A percentile compares a stretch with the other conserved stretches of the same genome.
These are phyloP conservation scores for Pulveroboletus sp. DNA, from an alignment of 768 basidiomycete genomes.

Conservation along the genomic window DNA sequence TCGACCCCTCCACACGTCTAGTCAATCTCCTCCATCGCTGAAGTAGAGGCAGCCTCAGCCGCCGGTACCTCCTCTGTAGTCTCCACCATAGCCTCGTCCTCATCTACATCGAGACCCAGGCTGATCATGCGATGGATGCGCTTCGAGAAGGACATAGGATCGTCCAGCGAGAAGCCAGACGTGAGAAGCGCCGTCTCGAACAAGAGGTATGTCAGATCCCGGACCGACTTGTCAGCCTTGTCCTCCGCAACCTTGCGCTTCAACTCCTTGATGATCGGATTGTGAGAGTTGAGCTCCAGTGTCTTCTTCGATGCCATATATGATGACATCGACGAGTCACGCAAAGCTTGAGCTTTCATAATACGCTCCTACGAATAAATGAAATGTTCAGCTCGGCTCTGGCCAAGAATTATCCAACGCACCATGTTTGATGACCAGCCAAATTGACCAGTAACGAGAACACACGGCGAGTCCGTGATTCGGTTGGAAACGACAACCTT, in stretches of 20 bases:
- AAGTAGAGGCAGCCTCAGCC: constrained; percentile 60
- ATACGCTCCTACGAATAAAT: constrained; percentile 67
- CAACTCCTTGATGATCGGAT: constrained; percentile 94
- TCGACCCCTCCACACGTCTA: constrained; percentile 33
- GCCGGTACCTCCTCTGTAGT: constrained; percentile 45
- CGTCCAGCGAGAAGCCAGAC: constrained; percentile 92
- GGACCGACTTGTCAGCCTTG: constrained; percentile 97
- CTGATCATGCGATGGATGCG: constrained; percentile 97
- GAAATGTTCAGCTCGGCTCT: not conserved
- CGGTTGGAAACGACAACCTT: constrained; percentile 98
- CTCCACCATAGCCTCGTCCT: constrained; percentile 45
- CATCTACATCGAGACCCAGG: constrained; percentile 85
- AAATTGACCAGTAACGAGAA: constrained; percentile 97
- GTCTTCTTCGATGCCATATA: constrained; percentile 99
- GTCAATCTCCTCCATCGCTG: constrained; percentile 97
- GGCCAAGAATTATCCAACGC: constrained; percentile 10
- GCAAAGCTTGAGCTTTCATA: constrained; percentile 98
- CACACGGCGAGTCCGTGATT: constrained; percentile 94
- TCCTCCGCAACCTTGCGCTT: constrained; percentile 94
- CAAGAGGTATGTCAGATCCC: constrained; percentile 91
- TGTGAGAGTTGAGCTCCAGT: constrained; percentile 88
- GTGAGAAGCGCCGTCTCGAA: constrained; percentile 97
- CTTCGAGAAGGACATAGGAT: constrained; percentile 91
- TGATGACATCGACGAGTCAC: constrained; percentile 95
- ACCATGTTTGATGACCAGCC: constrained; percentile 99